Base-by-base conservation (phyloP, 2,329 filamentous ascomycete species). In the Zasmidium cellare region DNA sequence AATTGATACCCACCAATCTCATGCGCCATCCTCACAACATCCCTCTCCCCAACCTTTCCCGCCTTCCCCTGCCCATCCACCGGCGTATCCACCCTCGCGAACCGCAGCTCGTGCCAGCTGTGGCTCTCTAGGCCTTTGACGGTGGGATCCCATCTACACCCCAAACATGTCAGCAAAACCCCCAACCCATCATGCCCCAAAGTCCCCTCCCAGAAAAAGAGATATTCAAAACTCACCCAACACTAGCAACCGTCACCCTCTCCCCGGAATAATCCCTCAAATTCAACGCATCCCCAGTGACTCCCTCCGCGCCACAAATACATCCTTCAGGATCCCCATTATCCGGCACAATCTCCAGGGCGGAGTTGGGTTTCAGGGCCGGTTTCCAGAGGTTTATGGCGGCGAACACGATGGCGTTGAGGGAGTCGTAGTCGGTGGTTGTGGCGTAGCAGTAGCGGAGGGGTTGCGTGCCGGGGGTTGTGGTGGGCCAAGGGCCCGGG, bases 21-120 rank as follows among this genome's bases (percentile, higher is more conserved):
- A 45, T 52, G 50, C 14, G 50, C 50, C 31, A 52, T 44, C 18
- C 50, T 20, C 3, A 52, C 50, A 25, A 35, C 20, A 18, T 52
- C 50, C 3, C n/a, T 22, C 3, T 22, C 9, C 2, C 23, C 50
- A 9, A 45, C 50, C 5, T 24, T 35, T 12, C 18, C 23, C 20
- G 24, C 38, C 35, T 52, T 38, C 7, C 35, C 50, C 18, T 52
- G 38, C 1, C 18, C 31, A 28, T 52, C 35, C 3, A 2, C 14
- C 38, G 20, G n/a, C 3, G 19, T 41, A 28, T 22, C 50, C 9
- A 23, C 16, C 18, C 31, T 12, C 14, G 20, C 20, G 38, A 25
- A 52, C 3, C 23, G 16, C 16, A 52, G 19, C 12, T 45, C 41
- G n/a, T 52, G 50, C 31, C 31, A 45, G 7, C 5, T 9, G 11